Evolutionary conservation across 169 alveolate genomes (phyloP).

Genomic region (Plasmodium yoelii): DNA sequence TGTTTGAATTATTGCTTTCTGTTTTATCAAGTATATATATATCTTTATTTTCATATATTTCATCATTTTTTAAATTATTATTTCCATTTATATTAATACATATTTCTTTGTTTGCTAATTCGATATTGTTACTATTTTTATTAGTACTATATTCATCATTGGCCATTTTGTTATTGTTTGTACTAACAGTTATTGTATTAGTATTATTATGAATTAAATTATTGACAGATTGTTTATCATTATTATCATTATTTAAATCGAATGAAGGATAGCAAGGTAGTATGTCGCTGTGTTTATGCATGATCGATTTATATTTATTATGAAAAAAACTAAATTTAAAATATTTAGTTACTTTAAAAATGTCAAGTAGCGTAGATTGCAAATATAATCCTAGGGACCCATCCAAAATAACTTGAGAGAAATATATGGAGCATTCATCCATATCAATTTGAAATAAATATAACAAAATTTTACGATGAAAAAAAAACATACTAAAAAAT

Average conservation of each 20-base stretch:
- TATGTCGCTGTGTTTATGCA: conserved; percentile 40
- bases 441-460: conserved; percentile 22
- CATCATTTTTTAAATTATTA: conserved; percentile 4
- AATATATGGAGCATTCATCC: conserved; percentile 86
- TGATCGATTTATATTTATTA: conserved; percentile 3
- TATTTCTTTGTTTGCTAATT: conserved; percentile 6
- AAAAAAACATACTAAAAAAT: conserved; percentile 78
- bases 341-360: conserved; percentile 10
- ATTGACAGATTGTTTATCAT: too few relatives aligned
- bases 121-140: background rate
- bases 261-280: conserved; percentile 44
- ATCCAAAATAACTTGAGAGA: conserved; percentile 83
- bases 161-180: too few relatives aligned
- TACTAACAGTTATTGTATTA: too few relatives aligned
- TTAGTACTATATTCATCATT: too few relatives aligned
- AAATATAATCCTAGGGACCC: conserved; percentile 83
- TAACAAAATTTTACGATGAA: conserved; percentile 31
- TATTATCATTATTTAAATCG: too few relatives aligned
- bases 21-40: conserved; percentile 11
- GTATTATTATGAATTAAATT: too few relatives aligned
- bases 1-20: conserved; percentile 6
- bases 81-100: conserved; percentile 22
- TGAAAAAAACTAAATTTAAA: conserved; percentile 5
- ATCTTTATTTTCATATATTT: conserved; percentile 49
- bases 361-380: conserved; percentile 74